phyloP scores from a whole-genome alignment of 2,329 filamentous ascomycete genomes.

The Fusarium sp. region DNA sequence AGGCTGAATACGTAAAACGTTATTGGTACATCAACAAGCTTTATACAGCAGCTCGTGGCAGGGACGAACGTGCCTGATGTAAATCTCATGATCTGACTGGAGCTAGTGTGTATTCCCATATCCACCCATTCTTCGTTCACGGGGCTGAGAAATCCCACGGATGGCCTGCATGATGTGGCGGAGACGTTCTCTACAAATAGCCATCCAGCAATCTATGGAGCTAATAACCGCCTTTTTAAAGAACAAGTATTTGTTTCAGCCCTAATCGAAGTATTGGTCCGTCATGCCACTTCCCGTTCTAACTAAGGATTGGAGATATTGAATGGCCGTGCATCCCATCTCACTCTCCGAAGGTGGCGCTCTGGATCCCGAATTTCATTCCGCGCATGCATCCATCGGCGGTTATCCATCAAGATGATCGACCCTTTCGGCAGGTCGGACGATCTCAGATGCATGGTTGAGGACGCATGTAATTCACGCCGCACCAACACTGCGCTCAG shows the following conservation, averaged over 20 bases:
- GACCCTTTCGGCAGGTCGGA: slow-evolving; percentile 39
- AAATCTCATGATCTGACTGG: too few species aligned
- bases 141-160: too few species aligned
- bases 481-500: slow-evolving; percentile 32
- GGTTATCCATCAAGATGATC: slow-evolving; percentile 47
- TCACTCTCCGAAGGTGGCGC: slow-evolving; percentile 47
- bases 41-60: too few species aligned
- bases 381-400: slow-evolving; percentile 47
- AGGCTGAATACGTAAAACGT: neutral
- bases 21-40: neutral
- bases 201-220: accelerated
- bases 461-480: slow-evolving; percentile 6
- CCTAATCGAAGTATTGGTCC: accelerated
- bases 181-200: accelerated
- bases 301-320: neutral
- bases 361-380: slow-evolving; percentile 45
- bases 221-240: accelerated
- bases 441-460: slow-evolving; percentile 40
- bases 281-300: accelerated
- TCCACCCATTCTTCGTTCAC: too few species aligned
- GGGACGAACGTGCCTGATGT: too few species aligned
- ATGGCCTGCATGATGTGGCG: neutral
- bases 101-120: too few species aligned
- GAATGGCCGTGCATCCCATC: slow-evolving; percentile 47
- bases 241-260: accelerated